Conservation (phyloP, 495 filamentous ascomycete genomes). For the Collariella sp. region DNA sequence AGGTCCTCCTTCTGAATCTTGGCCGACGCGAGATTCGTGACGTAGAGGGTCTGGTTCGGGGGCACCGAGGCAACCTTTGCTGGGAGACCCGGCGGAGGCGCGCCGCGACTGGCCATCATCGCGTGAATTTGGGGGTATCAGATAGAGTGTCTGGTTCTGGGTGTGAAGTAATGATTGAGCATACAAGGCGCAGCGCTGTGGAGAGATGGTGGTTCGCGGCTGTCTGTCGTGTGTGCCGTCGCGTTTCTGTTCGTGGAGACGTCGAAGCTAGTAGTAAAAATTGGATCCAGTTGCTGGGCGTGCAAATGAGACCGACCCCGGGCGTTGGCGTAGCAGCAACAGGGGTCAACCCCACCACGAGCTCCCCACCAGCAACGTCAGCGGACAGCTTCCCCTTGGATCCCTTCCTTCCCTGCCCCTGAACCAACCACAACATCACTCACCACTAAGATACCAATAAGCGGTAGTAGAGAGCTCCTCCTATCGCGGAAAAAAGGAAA, state of each 20-base stretch:
- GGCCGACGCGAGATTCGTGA: slow-evolving; percentile 69
- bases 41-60: slow-evolving; percentile 59
- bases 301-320: background rate
- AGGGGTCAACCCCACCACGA: slow-evolving; percentile 9
- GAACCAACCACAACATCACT: slow-evolving; percentile 1
- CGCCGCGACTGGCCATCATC: slow-evolving; percentile 29
- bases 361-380: slow-evolving; percentile 5
- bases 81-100: slow-evolving; percentile 28
- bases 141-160: background rate
- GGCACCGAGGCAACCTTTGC: slow-evolving; percentile 37
- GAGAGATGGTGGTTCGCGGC: background rate
- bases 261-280: slow-evolving; percentile 1
- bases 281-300: background rate
- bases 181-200: background rate
- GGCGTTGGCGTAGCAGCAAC: background rate
- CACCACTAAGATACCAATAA: background rate
- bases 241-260: background rate
- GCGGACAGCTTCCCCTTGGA: background rate
- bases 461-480: slow-evolving; percentile 99
- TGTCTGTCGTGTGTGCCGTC: background rate
- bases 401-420: background rate
- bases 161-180: background rate
- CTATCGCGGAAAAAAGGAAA: slow-evolving; percentile 50
- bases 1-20: slow-evolving; percentile 83
- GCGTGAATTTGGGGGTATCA: background rate